Evolutionary conservation across 768 basidiomycete species (phyloP).

Genomic region (Calocera viscosa): DNA sequence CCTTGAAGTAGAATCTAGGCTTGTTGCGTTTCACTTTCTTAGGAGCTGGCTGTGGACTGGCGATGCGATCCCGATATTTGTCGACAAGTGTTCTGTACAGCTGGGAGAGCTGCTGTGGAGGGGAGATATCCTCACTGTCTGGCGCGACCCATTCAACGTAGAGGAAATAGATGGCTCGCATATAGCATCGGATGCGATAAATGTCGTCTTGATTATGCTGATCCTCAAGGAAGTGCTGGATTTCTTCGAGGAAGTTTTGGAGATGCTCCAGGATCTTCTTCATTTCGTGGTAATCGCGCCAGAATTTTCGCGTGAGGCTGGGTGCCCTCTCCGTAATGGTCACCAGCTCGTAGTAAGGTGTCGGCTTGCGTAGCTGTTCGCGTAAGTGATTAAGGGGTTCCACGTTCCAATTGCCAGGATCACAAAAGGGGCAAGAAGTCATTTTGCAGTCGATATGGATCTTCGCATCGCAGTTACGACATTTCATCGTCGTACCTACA

Average conservation of each 20-base stretch:
- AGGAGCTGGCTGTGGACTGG: not conserved
- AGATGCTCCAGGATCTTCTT: not conserved
- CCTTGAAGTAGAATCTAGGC: not conserved
- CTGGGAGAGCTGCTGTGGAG: not conserved
- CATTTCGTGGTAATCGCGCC: not conserved
- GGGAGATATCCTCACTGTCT: not conserved
- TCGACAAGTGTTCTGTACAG: not conserved
- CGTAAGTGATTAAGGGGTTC: not conserved
- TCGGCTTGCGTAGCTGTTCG: not conserved
- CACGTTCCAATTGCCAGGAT: not conserved
- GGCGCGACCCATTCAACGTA: not conserved
- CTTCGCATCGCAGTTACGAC: not conserved
- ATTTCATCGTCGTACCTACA: not conserved
- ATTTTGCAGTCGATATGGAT: conserved; percentile 3
- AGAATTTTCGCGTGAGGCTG: not conserved
- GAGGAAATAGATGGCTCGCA: not conserved
- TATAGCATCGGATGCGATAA: conserved; percentile 3
- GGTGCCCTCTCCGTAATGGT: not conserved
- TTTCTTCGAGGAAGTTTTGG: not conserved
- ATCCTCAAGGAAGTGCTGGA: not conserved
- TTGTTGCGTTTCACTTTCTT: not conserved
- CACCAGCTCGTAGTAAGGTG: not conserved
- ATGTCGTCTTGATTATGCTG: not conserved
- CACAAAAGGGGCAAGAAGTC: conserved; percentile 1
- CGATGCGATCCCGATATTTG: not conserved